Evolutionary conservation across 768 basidiomycete genomes (phyloP), one percentile per base, ranked within the genome.

Genomic region (Roridomyces roridus): DNA sequence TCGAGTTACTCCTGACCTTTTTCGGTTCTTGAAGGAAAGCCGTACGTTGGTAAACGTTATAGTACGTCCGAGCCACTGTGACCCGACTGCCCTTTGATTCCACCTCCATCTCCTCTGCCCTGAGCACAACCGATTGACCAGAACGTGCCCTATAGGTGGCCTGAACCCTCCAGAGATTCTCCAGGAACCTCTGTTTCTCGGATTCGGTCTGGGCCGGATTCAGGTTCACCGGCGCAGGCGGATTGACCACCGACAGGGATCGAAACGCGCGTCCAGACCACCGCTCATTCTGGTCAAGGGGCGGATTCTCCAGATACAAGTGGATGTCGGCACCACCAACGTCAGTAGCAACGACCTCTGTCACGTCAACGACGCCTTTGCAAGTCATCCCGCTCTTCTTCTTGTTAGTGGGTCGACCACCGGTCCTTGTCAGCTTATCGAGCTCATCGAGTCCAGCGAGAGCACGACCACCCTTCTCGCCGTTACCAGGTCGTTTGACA

Each of bases 251-350:
- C 4, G 87, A 83, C 51, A 90, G 78, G 0, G 88, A 84, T 21
- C 97, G 87, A 68, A 95, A 90, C 11, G 93, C 81, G 10, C 97
- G 88, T 35, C 88, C 90, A 15, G 87, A 85, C 94, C 96, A 98
- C 46, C 88, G 83, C 45, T 95, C 94, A 15, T 80, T 84, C 67
- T 92, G 88, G 65, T 94, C 93, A 46, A 81, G 77, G 6, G 94
- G 94, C 15, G 92, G 88, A 40, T 77, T 86, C 72, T 94, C 93
- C 34, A 98, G 74, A 72, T 87, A 95, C 12, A 96, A 65, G 57
- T 96, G 88, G 46, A 98, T 85, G 63, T 95, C 92, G 57, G 90
- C 80, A 64, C 87, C 89, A n/a, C 93, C 94, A 34, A 90, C 79
- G 61, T 92, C 96, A 31, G 91, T 89, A 0, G 85, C 91, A 5